Base-by-base conservation (phyloP, 192 early-diverging fungal species). In the Funneliformis geosporum region DNA sequence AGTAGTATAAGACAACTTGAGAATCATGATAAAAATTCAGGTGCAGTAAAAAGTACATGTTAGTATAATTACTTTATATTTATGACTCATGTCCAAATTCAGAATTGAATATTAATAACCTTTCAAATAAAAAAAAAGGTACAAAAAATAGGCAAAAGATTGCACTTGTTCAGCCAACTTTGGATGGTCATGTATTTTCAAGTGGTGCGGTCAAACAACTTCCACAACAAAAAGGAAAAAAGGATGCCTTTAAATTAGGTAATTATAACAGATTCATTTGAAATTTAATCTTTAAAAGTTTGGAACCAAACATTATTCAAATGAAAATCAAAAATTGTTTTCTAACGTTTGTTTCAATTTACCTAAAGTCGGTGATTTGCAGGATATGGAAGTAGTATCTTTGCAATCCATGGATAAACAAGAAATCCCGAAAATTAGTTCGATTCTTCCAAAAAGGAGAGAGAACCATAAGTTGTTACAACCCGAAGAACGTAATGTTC, bases 101-200 rank as follows among this genome's bases (percentile, higher is more conserved):
- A 38, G 6, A 67, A 16, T 65, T 9, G 18, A 8, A 38, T 4
- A 14, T 39, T 68, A 14, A 18, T 12, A 68, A 40, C 40, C 40
- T 42, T 4, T 4, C 10, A 5, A 1, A 39, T 18, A 68, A 67
- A 67, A 67, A 67, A 38, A 27, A 10, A 64, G 62, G 16, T 68
- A 68, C 38, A 28, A 68, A 68, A 68, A 39, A 38, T 6, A 5
- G 5, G 6, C 66, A 16, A 68, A 68, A 68, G 40, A 27, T 39
- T 39, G 66, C 66, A 38, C 33, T 68, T 39, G 18, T 68, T 28
- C 66, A 68, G 38, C 33, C 66, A 68, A 68, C 66, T 28, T 38
- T 18, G 9, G 38, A 39, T 40, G 66, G 66, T 2, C 16, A 68
- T 39, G 27, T 68, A 18, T 68, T 68, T 21, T 68, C 66, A 39